Evolutionary conservation across 2,329 filamentous ascomycete genomes (phyloP), one percentile per base, ranked within the genome.

Genomic region (Trichoderma sp.): DNA sequence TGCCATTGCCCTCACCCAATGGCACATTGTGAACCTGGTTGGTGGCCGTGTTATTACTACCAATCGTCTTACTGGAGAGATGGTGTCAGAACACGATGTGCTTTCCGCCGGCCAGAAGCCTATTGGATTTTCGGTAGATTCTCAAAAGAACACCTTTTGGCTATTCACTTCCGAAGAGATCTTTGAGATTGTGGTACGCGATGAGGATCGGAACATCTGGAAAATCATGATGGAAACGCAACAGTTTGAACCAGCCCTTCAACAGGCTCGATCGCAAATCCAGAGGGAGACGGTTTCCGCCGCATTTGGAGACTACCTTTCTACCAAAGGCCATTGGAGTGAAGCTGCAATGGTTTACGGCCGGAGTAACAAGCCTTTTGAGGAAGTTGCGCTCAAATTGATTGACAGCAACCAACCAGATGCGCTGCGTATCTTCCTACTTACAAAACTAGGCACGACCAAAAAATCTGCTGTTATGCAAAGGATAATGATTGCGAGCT

Each of bases 141-240:
- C 92, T 73, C 95, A 96, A 80, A 97, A 98, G 84, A 97, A 95
- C 78, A 99, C 96, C 0, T 98, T 95, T 79, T 99, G 97, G 96
- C 87, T 99, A 2, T 97, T 98, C 78, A 98, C 95, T 0, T 88
- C 89, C 0, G 88, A 93, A 71, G 94, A 97, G 77, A 97, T 99
- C 65, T 98, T 94, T 76, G 96, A 99, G 82, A 92, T 99, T 72
- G 93, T 96, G 13, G 92, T 95, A 13, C 92, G 91, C 58, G 93
- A 98, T 70, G 96, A 99, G 80, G 93, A 95, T 75, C 86, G 96
- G 75, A 93, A 98, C 79, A 90, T 98, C 17, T 99, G 96, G 96
- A 93, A 93, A 79, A 93, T 98, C 67, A 93, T 98, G 89, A 87
- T 98, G 72, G 89, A 92, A 77, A 88, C 91, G 75, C 92, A 97